These are phyloP conservation scores for Adansonia digitata DNA, from an alignment of 345 rosid genomes.

Conservation along the genomic window DNA sequence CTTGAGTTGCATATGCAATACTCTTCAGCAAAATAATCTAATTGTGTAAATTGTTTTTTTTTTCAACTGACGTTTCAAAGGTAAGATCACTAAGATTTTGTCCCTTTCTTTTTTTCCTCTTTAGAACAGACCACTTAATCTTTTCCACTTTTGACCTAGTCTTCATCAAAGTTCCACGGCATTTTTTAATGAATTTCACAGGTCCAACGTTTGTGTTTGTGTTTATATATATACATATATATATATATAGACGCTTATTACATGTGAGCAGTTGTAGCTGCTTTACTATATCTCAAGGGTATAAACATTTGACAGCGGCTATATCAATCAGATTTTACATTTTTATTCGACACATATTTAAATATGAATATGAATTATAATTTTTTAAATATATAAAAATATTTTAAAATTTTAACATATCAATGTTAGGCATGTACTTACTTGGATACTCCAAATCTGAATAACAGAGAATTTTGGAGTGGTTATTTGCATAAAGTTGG, in stretches of 20 bases:
- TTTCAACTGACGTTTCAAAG: too few species aligned
- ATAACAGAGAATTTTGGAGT: not conserved
- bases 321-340: too few species aligned
- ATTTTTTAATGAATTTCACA: too few species aligned
- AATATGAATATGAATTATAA: too few species aligned
- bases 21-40: not conserved
- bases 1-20: not conserved
- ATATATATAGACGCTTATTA: slow-evolving; percentile 11
- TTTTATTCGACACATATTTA: too few species aligned
- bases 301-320: slow-evolving; percentile 1
- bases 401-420: too few species aligned
- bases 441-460: too few species aligned
- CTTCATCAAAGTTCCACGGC: slow-evolving; percentile 18
- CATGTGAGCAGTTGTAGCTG: slow-evolving; percentile 52
- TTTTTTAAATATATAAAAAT: too few species aligned
- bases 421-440: too few species aligned
- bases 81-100: not conserved
- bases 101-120: not conserved
- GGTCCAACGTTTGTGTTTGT: not conserved
- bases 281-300: not conserved
- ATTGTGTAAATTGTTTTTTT: too few species aligned
- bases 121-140: not conserved
- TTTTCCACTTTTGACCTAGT: slow-evolving; percentile 19
- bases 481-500: slow-evolving; percentile 24
- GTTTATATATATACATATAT: not conserved